Conservation (phyloP, 2,329 filamentous ascomycete species). For the Lachnum nothofagi region DNA sequence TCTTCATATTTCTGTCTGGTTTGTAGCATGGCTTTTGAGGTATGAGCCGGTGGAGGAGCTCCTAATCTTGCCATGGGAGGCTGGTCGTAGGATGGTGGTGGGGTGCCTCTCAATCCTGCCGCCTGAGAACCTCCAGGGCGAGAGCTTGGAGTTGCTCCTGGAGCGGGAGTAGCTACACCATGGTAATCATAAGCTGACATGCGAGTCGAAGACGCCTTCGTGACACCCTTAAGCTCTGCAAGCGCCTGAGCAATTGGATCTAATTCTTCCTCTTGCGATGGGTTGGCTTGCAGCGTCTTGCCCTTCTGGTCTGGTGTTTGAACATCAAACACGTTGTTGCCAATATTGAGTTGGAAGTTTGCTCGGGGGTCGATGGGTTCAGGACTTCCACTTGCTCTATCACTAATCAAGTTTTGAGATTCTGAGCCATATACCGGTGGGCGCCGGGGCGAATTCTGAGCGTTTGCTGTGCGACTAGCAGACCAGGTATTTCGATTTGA, state of each 20-base stretch:
- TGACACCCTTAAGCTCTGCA: conserved; percentile 83
- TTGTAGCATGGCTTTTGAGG: conserved; percentile 91
- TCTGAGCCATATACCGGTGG: conserved; percentile 39
- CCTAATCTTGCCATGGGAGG: conserved; percentile 67
- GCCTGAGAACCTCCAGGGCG: conserved; percentile 40
- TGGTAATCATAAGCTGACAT: conserved; percentile 94
- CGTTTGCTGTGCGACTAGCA: conserved; percentile 23
- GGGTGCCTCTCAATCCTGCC: conserved; percentile 63
- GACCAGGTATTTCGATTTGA: conserved; percentile 57
- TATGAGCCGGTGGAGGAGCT: conserved; percentile 86
- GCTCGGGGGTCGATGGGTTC: conserved; percentile 88
- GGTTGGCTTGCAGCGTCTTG: conserved; percentile 36
- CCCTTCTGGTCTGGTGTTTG: conserved; percentile 66
- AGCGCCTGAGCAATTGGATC: conserved; percentile 91
- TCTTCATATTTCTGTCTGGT: conserved; percentile 82
- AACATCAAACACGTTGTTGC: conserved; percentile 93
- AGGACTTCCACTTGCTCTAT: conserved; percentile 58
- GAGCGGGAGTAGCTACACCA: conserved; percentile 80
- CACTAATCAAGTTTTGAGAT: conserved; percentile 30
- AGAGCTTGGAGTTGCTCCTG: conserved; percentile 41
- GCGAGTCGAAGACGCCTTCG: conserved; percentile 74
- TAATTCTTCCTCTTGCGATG: conserved; percentile 52
- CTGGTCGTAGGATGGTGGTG: conserved; percentile 80
- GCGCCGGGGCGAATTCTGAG: conserved; percentile 31
- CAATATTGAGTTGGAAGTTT: conserved; percentile 87